Percentiles rank a stretch among this genome's conserved stretches.
phyloP scores from a whole-genome alignment of 2,329 filamentous ascomycete species.

The Dryadomyces quercus-mongolicae region DNA sequence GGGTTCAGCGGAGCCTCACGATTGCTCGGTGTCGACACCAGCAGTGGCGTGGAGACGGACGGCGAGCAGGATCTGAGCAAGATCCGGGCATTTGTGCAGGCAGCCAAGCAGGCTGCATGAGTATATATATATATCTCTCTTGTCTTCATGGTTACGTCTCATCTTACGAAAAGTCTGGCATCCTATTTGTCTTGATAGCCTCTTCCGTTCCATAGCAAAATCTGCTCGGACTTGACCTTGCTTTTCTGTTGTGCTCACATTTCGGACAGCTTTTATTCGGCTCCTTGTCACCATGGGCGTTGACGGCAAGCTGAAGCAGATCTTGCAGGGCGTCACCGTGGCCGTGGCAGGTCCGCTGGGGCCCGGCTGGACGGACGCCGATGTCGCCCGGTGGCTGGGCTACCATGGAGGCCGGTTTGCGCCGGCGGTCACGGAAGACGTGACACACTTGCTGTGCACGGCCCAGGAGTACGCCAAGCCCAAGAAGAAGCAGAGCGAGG shows the following conservation, averaged over 20 bases:
- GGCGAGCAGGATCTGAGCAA: constrained; percentile 71
- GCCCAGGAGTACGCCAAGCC: constrained; percentile 38
- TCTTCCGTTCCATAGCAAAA: too few species aligned
- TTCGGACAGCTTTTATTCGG: too few species aligned
- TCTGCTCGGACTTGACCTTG: too few species aligned
- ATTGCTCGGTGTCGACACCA: constrained; percentile 71
- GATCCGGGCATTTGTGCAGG: constrained; percentile 69
- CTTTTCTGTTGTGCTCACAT: background rate
- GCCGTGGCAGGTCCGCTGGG: constrained; percentile 47
- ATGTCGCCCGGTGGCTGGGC: constrained; percentile 55
- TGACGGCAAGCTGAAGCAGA: background rate
- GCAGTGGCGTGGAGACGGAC: constrained; percentile 80
- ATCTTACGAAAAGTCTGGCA: background rate
- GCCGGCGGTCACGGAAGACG: constrained; percentile 33
- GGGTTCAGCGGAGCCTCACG: constrained; percentile 43
- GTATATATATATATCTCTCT: too few species aligned
- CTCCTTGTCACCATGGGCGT: background rate
- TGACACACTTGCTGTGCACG: constrained; percentile 65
- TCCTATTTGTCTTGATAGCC: too few species aligned
- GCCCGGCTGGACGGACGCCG: constrained; percentile 30
- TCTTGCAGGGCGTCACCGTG: constrained; percentile 22
- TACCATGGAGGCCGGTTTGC: constrained; percentile 48
- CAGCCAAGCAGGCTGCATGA: constrained; percentile 51
- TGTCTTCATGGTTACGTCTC: too few species aligned
- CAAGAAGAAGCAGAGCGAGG: background rate